Percentiles rank a stretch among this genome's conserved stretches.
Evolutionary conservation across 2,329 filamentous ascomycete species (phyloP).

Genomic region (Aspergillus novofumigatus): DNA sequence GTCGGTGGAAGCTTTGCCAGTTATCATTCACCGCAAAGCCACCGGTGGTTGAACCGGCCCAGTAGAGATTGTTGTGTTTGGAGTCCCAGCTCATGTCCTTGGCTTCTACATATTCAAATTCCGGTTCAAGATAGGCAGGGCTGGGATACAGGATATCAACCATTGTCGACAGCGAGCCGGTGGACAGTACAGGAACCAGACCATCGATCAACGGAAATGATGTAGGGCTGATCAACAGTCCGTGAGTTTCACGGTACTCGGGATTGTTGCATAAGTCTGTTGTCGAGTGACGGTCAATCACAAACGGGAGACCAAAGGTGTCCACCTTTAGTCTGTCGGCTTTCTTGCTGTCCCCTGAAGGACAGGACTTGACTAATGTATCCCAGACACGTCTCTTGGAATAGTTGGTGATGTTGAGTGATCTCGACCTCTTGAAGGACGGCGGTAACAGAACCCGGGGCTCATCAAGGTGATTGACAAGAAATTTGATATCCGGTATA

Average conservation of each 20-base stretch:
- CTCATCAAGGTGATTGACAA: constrained; percentile 13
- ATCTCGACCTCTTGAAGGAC: background rate
- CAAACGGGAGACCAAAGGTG: constrained; percentile 5
- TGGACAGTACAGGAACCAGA: constrained; percentile 20
- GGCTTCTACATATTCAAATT: constrained; percentile 38
- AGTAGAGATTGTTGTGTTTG: constrained; percentile 53
- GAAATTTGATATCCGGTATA: constrained; percentile 7
- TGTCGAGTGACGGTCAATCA: background rate
- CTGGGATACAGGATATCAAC: constrained; percentile 51
- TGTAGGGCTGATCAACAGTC: constrained; percentile 7
- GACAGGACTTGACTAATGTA: constrained; percentile 3
- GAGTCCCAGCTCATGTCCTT: constrained; percentile 46
- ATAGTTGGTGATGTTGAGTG: background rate
- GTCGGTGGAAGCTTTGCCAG: constrained; percentile 15
- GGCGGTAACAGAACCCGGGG: constrained; percentile 6
- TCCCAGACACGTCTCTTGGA: constrained; percentile 4
- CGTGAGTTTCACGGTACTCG: constrained; percentile 8
- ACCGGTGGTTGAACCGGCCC: constrained; percentile 55
- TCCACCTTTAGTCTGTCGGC: background rate
- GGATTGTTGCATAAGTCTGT: constrained; percentile 8
- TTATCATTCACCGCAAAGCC: constrained; percentile 25
- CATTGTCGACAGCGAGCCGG: constrained; percentile 18
- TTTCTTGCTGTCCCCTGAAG: background rate
- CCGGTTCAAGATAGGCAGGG: constrained; percentile 44
- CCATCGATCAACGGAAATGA: constrained; percentile 17